Evolutionary conservation across 2,329 filamentous ascomycete species (phyloP), one percentile per base, ranked within the genome.

Genomic region (Atkinsonella hypoxylon): DNA sequence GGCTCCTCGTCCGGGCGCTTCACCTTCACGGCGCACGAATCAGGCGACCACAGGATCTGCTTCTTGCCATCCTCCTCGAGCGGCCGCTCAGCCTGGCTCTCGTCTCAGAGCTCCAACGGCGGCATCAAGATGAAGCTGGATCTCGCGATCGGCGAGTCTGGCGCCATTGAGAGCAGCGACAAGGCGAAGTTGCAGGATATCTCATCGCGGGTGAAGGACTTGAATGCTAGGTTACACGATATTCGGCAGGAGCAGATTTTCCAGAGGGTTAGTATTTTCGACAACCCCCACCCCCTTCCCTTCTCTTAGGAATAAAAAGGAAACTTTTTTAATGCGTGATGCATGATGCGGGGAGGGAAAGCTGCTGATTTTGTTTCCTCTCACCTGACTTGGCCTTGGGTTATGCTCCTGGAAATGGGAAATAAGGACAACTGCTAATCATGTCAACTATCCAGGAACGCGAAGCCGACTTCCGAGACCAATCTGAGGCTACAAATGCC

Each of bases 381-480:
- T 26, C 26, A n/a, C n/a, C n/a, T n/a, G 26, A 26, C 26, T 26
- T 8, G 26, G 7, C 26, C 4, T 8, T 26, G 26, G 26, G 26
- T 26, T 7, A 36, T 36, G 34, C 34, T 4, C 6, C 9, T 2
- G 34, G 34, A 34, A 34, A 34, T 3, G 13, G 13, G 8, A 7
- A 36, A 36, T 3, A 36, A 36, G 26, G 26, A 15, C 15, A 15
- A 15, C 34, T 36, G 15, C 11, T 15, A 36, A 36, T 15, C 34
- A 26, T 26, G 7, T 12, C 12, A 4, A 9, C 18, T 10, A 31
- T 53, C 44, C 51, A 96, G 87, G 93, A 97, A 77, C 88, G 93
- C 58, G 93, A 98, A 67, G 89, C 89, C 61, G 90, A 97, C 67
- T 98, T 98, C 77, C 82, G 93, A 71, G 93, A 98, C 70, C 93